These are phyloP conservation scores for Petrea volubilis DNA, from an alignment of 257 asterid species.

Conservation along the genomic window DNA sequence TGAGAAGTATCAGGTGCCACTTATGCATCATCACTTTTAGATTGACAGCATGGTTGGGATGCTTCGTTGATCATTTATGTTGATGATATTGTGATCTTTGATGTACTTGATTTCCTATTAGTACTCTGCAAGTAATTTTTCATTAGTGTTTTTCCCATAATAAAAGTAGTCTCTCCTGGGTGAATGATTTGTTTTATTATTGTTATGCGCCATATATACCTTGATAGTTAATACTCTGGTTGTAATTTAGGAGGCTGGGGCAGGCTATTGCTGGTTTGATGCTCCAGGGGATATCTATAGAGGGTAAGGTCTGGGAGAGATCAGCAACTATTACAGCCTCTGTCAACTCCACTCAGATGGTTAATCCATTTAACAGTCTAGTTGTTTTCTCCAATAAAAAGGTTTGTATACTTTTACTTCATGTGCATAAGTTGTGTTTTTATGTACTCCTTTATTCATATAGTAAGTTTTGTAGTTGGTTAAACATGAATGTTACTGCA, in stretches of 20 bases:
- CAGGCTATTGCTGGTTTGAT: constrained; percentile 61
- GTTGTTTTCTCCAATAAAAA: constrained; percentile 50
- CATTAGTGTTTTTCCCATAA: background rate
- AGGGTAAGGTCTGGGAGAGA: constrained; percentile 75
- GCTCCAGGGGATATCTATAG: constrained; percentile 52
- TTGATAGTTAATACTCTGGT: constrained; percentile 18
- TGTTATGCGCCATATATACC: background rate
- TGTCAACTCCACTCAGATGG: constrained; percentile 59
- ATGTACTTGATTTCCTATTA: background rate
- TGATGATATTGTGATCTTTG: constrained; percentile 6
- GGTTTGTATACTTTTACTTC: constrained; percentile 47
- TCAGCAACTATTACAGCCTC: constrained; percentile 52
- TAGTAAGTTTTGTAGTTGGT: background rate
- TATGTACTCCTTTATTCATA: constrained; percentile 12
- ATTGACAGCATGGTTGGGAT: background rate
- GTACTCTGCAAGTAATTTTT: background rate
- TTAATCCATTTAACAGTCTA: constrained; percentile 61
- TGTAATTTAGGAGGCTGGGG: constrained; percentile 57
- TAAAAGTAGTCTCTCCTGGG: background rate
- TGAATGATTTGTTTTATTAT: constrained; percentile 5
- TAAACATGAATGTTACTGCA: background rate
- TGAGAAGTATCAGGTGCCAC: background rate
- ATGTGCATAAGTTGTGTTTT: constrained; percentile 8
- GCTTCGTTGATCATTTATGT: background rate
- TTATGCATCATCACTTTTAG: background rate